Evolutionary conservation across 164 flowering plant genomes (phyloP), one percentile per base, ranked within the genome.

Genomic region (Macadamia integrifolia): DNA sequence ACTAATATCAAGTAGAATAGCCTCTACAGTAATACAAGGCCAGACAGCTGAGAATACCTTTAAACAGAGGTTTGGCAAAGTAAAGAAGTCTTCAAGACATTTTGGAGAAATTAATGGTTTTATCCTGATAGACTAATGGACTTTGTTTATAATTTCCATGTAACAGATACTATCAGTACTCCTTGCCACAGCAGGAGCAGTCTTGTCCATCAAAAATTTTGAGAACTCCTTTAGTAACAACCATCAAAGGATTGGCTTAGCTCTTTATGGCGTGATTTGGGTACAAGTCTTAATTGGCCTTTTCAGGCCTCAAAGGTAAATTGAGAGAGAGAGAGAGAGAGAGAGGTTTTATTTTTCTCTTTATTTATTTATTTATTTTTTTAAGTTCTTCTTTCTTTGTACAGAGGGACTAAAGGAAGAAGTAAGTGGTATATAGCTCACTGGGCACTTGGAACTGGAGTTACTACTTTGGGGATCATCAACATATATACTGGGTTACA

Each of bases 201-300:
- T 88, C 13, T 60, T 88, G 84, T 91, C 98, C 48, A 73, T 93
- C 13, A 89, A 66, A 68, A 84, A 71, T 29, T 90, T 92, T 50
- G 92, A 88, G 72, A 92, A 90, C 50, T 69, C 84, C 23, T 93
- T 90, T 80, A 67, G 80, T 61, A 93, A 91, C 80, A 79, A 48
- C 61, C 98, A 93, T 71, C 93, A 89, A 64, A 81, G 88, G 74
- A 55, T 93, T 64, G 98, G 98, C 1, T 77, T 93, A 11, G 92
- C 78, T 4, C 88, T 93, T 11, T 93, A 90, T 76, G 82, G 59
- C 30, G 81, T 81, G 68, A 78, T 88, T 23, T 88, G 88, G 87
- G 28, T 90, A 52, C 98, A 91, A 76, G 82, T 79, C 50, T 31
- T 86, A 55, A 64, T 83, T 62, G 98, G 93, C 9, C 78, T 88